A percentile compares a stretch with the other conserved stretches of the same genome.
phyloP scores from a whole-genome alignment of 805 yeast species.

The Candida vartiovaarae region DNA sequence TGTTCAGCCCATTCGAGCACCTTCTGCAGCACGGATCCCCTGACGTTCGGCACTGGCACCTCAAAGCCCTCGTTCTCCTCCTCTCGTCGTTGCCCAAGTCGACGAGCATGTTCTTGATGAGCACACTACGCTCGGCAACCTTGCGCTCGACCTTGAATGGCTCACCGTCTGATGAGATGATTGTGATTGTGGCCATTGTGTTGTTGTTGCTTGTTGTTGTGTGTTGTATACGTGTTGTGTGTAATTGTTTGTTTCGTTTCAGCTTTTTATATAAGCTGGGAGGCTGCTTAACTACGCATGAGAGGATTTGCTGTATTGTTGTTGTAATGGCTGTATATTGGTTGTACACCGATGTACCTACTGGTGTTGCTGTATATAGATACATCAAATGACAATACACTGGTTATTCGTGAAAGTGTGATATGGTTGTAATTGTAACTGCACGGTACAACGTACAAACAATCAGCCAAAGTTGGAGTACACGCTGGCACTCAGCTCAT shows the following conservation, averaged over 20 bases:
- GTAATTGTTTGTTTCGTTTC: not conserved
- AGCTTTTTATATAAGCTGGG: too few species aligned
- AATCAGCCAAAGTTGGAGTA: constrained; percentile 60
- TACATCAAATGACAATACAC: too few species aligned
- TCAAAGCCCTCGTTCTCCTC: constrained; percentile 50
- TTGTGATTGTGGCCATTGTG: constrained; percentile 34
- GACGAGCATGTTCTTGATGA: constrained; percentile 80
- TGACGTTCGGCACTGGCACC: constrained; percentile 86
- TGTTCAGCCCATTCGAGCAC: constrained; percentile 97
- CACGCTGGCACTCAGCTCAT: constrained; percentile 84
- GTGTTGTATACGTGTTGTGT: not conserved
- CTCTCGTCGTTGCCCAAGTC: constrained; percentile 45
- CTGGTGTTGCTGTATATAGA: too few species aligned
- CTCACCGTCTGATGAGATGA: constrained; percentile 79
- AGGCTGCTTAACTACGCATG: too few species aligned
- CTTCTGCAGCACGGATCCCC: constrained; percentile 79
- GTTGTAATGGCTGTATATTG: too few species aligned
- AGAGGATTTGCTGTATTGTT: too few species aligned
- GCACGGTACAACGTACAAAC: too few species aligned
- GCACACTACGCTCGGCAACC: constrained; percentile 80
- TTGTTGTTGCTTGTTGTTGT: not conserved
- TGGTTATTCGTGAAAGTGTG: too few species aligned
- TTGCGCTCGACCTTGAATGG: constrained; percentile 67
- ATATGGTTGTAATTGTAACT: too few species aligned
- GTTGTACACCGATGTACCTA: too few species aligned